A percentile compares a stretch with the other conserved stretches of the same genome.
phyloP scores from a whole-genome alignment of 2,329 filamentous ascomycete genomes.

The Colletotrichum salicis region DNA sequence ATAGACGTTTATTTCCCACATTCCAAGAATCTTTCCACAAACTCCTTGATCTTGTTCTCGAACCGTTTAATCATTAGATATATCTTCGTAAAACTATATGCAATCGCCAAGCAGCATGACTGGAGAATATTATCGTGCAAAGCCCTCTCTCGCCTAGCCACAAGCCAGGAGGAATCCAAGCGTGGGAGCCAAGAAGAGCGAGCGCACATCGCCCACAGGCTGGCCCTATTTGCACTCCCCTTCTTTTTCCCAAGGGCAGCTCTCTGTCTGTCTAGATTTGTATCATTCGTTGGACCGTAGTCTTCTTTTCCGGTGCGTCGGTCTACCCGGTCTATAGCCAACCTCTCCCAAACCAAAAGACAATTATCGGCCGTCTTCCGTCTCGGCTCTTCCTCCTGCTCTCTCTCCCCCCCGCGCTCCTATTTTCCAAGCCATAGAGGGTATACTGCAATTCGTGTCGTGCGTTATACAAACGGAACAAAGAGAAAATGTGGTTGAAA shows the following conservation, averaged over 20 bases:
- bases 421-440: conserved; percentile 31
- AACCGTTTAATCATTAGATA: conserved; percentile 28
- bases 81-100: conserved; percentile 29
- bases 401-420: background rate
- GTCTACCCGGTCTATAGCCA: background rate
- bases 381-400: background rate
- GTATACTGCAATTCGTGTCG: conserved; percentile 35
- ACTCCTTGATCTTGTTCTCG: background rate
- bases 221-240: background rate
- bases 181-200: conserved; percentile 16
- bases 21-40: background rate
- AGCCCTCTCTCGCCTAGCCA: background rate
- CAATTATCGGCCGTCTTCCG: background rate
- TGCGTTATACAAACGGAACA: conserved; percentile 35
- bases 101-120: conserved; percentile 3
- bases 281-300: background rate
- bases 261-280: conserved; percentile 29
- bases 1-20: conserved; percentile 5
- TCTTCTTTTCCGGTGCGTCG: background rate
- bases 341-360: background rate
- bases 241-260: conserved; percentile 8
- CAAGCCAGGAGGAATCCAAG: conserved; percentile 21
- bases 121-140: conserved; percentile 24
- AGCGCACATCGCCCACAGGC: background rate
- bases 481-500: conserved; percentile 28